These are phyloP conservation scores for Cenchrus purpureus DNA, from an alignment of 176 grass and related monocot genomes.

Conservation along the genomic window DNA sequence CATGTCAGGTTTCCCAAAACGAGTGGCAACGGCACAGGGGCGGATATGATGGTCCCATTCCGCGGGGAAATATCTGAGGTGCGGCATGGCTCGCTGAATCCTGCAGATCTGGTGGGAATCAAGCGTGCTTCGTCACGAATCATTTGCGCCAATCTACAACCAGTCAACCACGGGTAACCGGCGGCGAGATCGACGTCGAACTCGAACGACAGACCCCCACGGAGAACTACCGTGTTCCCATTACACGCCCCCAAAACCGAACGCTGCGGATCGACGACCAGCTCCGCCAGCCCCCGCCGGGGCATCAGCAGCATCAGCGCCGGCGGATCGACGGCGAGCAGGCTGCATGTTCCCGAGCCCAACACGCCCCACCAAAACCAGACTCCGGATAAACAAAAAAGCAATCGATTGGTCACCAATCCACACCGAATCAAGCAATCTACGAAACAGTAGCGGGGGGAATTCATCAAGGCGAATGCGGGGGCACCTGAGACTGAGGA, in stretches of 20 bases:
- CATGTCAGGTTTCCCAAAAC: background rate
- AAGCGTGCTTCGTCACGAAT: background rate
- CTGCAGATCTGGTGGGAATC: conserved; percentile 38
- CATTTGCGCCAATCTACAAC: background rate
- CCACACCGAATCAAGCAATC: background rate
- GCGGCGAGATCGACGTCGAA: background rate
- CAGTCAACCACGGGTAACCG: background rate
- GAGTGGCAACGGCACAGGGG: conserved; percentile 17
- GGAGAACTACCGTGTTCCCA: background rate
- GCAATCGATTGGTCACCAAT: background rate
- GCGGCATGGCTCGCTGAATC: background rate
- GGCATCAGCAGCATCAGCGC: background rate
- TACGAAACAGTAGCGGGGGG: background rate
- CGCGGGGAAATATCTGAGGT: conserved; percentile 19
- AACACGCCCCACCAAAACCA: background rate
- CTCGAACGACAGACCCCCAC: background rate
- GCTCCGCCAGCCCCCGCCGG: background rate
- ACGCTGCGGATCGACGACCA: background rate
- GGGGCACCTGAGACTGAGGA: conserved; percentile 38
- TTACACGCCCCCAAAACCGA: background rate
- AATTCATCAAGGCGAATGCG: background rate
- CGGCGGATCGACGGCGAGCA: background rate
- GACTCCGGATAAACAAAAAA: background rate
- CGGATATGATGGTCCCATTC: background rate
- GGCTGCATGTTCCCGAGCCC: background rate